A percentile compares a stretch with the other conserved stretches of the same genome.
These are phyloP conservation scores for Cymodocea nodosa DNA, from an alignment of 116 monocot species.

Conservation along the genomic window DNA sequence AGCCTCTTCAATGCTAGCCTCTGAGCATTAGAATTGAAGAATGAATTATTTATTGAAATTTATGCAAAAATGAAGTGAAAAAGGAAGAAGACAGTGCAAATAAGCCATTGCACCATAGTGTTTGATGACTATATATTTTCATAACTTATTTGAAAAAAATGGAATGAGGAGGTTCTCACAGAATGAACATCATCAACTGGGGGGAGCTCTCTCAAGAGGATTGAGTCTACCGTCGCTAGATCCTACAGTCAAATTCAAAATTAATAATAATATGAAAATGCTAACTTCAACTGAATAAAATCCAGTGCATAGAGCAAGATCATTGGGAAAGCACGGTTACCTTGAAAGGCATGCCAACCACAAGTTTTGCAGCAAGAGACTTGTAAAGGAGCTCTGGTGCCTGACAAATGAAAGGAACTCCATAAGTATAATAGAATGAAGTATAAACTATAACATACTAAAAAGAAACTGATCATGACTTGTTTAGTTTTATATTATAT, in stretches of 20 bases:
- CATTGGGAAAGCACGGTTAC: conserved; percentile 10
- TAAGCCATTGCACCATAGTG: too few relatives aligned
- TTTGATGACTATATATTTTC: not conserved
- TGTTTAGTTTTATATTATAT: too few relatives aligned
- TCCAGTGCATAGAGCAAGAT: not conserved
- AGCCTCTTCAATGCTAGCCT: conserved; percentile 93
- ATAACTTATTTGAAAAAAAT: not conserved
- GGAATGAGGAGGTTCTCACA: conserved; percentile 33
- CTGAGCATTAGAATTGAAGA: conserved; percentile 20
- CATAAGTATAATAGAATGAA: not conserved
- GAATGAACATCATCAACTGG: conserved; percentile 76
- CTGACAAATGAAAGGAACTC: conserved; percentile 28
- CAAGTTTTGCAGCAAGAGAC: conserved; percentile 88
- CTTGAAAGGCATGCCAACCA: conserved; percentile 99
- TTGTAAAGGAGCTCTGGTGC: conserved; percentile 83
- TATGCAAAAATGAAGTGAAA: not conserved
- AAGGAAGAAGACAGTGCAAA: not conserved
- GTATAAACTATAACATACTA: not conserved
- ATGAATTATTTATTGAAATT: not conserved
- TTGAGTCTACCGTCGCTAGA: conserved; percentile 96
- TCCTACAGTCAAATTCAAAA: conserved; percentile 42
- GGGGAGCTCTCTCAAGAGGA: conserved; percentile 84
- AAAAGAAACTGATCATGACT: not conserved
- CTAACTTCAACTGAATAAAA: not conserved
- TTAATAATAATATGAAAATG: not conserved